Evolutionary conservation across 345 rosid genomes (phyloP).

Genomic region (Raphanus sativus): DNA sequence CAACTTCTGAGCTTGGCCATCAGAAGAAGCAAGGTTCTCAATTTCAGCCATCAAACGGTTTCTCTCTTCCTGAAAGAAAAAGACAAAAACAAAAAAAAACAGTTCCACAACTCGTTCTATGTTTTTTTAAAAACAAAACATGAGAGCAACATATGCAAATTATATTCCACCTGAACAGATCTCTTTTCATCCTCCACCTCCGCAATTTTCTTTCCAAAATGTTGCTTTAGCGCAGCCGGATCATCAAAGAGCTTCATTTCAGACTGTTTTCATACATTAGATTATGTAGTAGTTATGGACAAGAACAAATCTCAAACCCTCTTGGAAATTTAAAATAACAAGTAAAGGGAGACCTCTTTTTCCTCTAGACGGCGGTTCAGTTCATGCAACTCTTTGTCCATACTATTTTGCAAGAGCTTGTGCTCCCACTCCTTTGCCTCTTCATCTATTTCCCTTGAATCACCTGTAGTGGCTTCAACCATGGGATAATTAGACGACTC

Average conservation of each 20-base stretch:
- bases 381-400: constrained; percentile 94
- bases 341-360: constrained; percentile 73
- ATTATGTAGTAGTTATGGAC: neutral
- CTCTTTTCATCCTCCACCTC: constrained; percentile 91
- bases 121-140: neutral
- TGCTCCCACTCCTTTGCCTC: constrained; percentile 98
- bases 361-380: constrained; percentile 84
- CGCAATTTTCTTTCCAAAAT: constrained; percentile 87
- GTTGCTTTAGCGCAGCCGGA: constrained; percentile 77
- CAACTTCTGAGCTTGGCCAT: constrained; percentile 83
- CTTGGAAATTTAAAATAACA: neutral
- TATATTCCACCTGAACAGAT: constrained; percentile 68
- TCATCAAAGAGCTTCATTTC: constrained; percentile 93
- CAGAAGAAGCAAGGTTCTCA: constrained; percentile 83
- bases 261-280: constrained; percentile 50
- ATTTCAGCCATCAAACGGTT: constrained; percentile 81
- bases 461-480: constrained; percentile 68
- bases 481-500: constrained; percentile 79
- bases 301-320: constrained; percentile 5
- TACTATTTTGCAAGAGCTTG: constrained; percentile 77
- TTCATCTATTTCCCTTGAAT: constrained; percentile 79
- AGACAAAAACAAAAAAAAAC: constrained; percentile 18
- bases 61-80: constrained; percentile 76
- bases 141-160: neutral
- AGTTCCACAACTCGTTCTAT: neutral